phyloP scores from a whole-genome alignment of 2,329 filamentous ascomycete species.

The Scleromitrula shiraiana region DNA sequence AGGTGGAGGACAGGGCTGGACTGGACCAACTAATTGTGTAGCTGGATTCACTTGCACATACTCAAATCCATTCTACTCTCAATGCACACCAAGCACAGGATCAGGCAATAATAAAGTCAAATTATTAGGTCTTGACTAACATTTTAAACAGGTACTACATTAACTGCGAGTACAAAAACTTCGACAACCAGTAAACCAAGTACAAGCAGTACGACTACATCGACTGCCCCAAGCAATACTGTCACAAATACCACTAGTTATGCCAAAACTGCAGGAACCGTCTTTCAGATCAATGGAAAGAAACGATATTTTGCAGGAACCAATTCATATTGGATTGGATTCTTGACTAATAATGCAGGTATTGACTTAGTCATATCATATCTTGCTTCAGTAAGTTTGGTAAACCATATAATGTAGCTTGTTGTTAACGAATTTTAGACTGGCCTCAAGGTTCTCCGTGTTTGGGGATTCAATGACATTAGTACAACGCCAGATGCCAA shows the following conservation, averaged over 20 bases:
- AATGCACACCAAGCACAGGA: constrained; percentile 5
- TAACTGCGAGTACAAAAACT: neutral
- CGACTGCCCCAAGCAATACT: constrained; percentile 4
- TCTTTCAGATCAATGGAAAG: constrained; percentile 37
- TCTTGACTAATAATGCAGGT: constrained; percentile 45
- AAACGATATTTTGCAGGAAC: constrained; percentile 45
- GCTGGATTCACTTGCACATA: neutral
- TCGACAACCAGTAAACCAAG: constrained; percentile 4
- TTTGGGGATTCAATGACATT: constrained; percentile 59
- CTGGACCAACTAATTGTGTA: constrained; percentile 1
- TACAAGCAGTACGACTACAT: constrained; percentile 7
- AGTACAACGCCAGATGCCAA: constrained; percentile 32
- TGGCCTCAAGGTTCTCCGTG: constrained; percentile 50
- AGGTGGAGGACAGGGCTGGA: constrained; percentile 3
- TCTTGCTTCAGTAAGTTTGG: constrained; percentile 31
- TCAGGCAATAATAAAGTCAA: neutral
- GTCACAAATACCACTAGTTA: constrained; percentile 14
- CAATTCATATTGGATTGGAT: constrained; percentile 49
- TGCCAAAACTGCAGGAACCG: constrained; percentile 23
- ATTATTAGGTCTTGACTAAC: neutral
- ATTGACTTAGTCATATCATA: constrained; percentile 44
- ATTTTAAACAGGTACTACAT: neutral
- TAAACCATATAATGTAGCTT: no score
- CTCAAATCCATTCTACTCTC: constrained; percentile 2
- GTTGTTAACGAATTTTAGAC: no score